Base-by-base conservation (phyloP, 1,284 basidiomycete genomes). In the Naganishia cerealis region DNA sequence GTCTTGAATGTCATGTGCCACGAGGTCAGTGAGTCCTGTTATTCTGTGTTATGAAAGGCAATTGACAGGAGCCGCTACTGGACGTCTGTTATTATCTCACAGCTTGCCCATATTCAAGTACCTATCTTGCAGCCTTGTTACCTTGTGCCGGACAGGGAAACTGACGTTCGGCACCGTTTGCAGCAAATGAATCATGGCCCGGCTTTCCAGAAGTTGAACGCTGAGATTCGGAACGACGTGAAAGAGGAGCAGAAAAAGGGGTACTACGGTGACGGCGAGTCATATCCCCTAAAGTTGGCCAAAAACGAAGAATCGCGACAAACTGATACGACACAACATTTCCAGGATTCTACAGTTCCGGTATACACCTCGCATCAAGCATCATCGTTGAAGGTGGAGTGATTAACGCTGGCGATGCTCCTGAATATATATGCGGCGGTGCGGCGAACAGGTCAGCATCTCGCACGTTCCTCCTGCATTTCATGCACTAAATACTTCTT, bases 181-280 rank as follows among this genome's bases (percentile, higher is more conserved):
- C 61, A 80, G 79, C 77, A 81, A 71, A 81, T 81, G 79, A 81
- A 81, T 61, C 79, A 81, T 65, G 78, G 78, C 0, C 75, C 76
- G 0, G 76, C 76, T 38, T 81, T 81, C 21, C 78, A 79, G 55
- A 76, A 76, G 63, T 73, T 80, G 29, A 79, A 77, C 69, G 71
- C 70, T 0, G 77, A 77, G 10, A 78, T 81, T 72, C 77, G 77
- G 67, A 70, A 69, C 2, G 79, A 80, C 53, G 79, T 80, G 0
- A 62, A 67, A 13, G 61, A 70, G 21, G 72, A 80, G 72, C 79
- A 78, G 57, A 71, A 71, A 0, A 67, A 72, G 52, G 79, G 80
- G 5, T 73, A 81, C 63, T 80, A 72, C 58, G 80, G 80, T 6
- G 80, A 81, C 62, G 80, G 79, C 77, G 10, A 63, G 75, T 69